Conservation (phyloP, 345 rosid genomes). For the Lumnitzera racemosa region DNA sequence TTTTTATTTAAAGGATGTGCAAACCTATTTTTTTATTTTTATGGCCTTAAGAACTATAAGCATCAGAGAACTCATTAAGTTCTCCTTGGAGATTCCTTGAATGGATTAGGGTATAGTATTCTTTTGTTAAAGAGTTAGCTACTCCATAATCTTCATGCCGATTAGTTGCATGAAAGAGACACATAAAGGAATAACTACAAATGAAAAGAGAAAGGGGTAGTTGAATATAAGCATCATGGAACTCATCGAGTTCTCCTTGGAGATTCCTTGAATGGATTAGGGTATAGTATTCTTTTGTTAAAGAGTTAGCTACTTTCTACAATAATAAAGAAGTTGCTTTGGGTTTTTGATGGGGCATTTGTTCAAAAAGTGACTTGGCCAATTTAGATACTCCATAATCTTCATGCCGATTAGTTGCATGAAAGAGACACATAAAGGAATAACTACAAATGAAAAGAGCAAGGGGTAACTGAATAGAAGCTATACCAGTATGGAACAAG, state of each 20-base stretch:
- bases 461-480: slow-evolving; percentile 12
- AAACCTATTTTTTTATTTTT: slow-evolving; percentile 52
- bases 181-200: slow-evolving; percentile 39
- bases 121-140: slow-evolving; percentile 33
- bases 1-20: slow-evolving; percentile 23
- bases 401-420: slow-evolving; percentile 76
- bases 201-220: slow-evolving; percentile 16
- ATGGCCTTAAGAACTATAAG: slow-evolving; percentile 36
- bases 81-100: slow-evolving; percentile 45
- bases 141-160: slow-evolving; percentile 59
- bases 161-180: slow-evolving; percentile 84
- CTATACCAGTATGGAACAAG: background rate
- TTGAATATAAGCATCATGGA: slow-evolving; percentile 21
- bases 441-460: slow-evolving; percentile 20
- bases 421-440: slow-evolving; percentile 60
- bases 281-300: slow-evolving; percentile 27
- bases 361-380: slow-evolving; percentile 89
- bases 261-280: slow-evolving; percentile 30
- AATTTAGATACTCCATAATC: slow-evolving; percentile 68
- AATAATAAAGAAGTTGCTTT: slow-evolving; percentile 36
- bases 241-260: slow-evolving; percentile 48
- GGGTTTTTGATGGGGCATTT: slow-evolving; percentile 42
- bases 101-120: slow-evolving; percentile 26
- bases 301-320: slow-evolving; percentile 35
- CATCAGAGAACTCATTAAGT: slow-evolving; percentile 46